Conservation (phyloP, 2,329 filamentous ascomycete species). For the Pseudogymnoascus sp. region DNA sequence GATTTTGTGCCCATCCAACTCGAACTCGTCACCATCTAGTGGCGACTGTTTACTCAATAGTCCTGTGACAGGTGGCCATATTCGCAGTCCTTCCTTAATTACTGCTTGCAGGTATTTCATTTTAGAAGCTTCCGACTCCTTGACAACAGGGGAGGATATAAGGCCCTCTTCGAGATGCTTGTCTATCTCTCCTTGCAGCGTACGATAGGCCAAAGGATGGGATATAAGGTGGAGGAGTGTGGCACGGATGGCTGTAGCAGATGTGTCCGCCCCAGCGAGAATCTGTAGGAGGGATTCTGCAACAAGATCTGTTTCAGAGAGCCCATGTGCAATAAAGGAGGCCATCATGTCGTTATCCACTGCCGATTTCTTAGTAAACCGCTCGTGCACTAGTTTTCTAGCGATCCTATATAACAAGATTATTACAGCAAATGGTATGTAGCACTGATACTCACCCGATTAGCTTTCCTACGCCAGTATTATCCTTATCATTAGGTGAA, state of each 20-base stretch:
- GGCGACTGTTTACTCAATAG: conserved; percentile 16
- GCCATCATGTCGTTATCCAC: conserved; percentile 43
- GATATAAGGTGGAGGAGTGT: conserved; percentile 44
- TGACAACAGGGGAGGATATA: conserved; percentile 22
- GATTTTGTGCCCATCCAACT: background rate
- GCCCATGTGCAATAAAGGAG: conserved; percentile 38
- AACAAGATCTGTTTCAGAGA: conserved; percentile 15
- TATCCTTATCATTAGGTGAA: conserved; percentile 33
- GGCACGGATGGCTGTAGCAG: conserved; percentile 44
- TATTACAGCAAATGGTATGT: conserved; percentile 18
- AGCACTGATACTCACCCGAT: conserved; percentile 35
- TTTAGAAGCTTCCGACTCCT: conserved; percentile 10
- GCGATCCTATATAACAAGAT: conserved; percentile 33
- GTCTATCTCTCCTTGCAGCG: conserved; percentile 39
- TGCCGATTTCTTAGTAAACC: conserved; percentile 35
- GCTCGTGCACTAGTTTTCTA: conserved; percentile 36
- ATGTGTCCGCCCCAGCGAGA: conserved; percentile 49
- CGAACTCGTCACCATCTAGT: conserved; percentile 12
- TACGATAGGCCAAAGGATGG: conserved; percentile 37
- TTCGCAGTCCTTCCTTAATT: conserved; percentile 39
- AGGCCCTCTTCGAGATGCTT: conserved; percentile 30
- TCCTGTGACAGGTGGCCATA: conserved; percentile 27
- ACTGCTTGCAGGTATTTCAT: conserved; percentile 28
- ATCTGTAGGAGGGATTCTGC: conserved; percentile 22
- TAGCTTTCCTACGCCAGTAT: conserved; percentile 32